phyloP scores from a whole-genome alignment of 257 asterid genomes.

The Verbena officinalis region DNA sequence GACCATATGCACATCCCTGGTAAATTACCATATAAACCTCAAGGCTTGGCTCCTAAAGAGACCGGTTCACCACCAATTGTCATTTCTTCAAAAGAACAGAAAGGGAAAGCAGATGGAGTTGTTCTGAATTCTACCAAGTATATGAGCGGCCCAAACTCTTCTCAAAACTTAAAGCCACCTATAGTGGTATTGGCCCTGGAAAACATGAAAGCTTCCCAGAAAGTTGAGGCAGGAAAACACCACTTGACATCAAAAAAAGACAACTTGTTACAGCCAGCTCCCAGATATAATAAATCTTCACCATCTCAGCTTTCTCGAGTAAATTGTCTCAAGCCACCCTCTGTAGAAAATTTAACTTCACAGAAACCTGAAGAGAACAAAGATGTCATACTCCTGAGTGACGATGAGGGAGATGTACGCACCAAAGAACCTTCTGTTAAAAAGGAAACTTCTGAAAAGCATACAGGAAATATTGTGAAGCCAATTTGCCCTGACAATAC shows the following conservation, averaged over 20 bases:
- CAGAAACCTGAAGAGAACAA: slow-evolving; percentile 42
- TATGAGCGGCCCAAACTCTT: slow-evolving; percentile 34
- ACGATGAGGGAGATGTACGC: slow-evolving; percentile 62
- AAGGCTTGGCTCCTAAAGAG: slow-evolving; percentile 46
- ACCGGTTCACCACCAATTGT: slow-evolving; percentile 30
- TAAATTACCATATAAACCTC: slow-evolving; percentile 45
- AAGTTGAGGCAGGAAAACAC: slow-evolving; percentile 39
- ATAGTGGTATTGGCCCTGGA: slow-evolving; percentile 57
- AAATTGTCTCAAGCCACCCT: slow-evolving; percentile 22
- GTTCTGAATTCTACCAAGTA: slow-evolving; percentile 31
- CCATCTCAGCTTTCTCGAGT: slow-evolving; percentile 35
- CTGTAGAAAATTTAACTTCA: slow-evolving; percentile 31
- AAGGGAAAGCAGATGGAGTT: slow-evolving; percentile 41
- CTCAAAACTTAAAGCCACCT: slow-evolving; percentile 46
- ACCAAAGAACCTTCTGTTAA: slow-evolving; percentile 36
- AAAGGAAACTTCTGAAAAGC: slow-evolving; percentile 37
- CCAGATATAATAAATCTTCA: slow-evolving; percentile 32
- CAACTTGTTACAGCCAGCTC: slow-evolving; percentile 31
- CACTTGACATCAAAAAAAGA: slow-evolving; percentile 39
- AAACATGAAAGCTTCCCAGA: slow-evolving; percentile 44
- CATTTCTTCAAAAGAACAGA: slow-evolving; percentile 44
- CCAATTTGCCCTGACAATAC: slow-evolving; percentile 31
- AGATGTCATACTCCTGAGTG: slow-evolving; percentile 65
- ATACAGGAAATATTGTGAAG: slow-evolving; percentile 29
- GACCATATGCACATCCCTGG: slow-evolving; percentile 58